Evolutionary conservation across 1,139 yeast genomes (phyloP), one percentile per base, ranked within the genome.

Genomic region (Taphrina pruni): DNA sequence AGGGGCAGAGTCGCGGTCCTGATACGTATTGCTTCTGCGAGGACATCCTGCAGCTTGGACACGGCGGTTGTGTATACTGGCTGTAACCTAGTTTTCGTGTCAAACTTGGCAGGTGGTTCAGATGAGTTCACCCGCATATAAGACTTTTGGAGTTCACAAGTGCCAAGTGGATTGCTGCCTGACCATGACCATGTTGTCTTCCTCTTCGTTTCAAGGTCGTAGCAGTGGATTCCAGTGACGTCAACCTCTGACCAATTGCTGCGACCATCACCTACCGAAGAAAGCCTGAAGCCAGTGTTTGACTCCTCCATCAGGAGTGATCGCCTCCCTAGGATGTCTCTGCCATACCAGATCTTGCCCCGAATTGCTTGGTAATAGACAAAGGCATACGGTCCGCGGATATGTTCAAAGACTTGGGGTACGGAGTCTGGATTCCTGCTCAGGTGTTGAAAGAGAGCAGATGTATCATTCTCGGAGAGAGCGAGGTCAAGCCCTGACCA

Each of bases 331-430:
- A 91, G 80, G 1, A 82, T 76, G 76, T 94, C 99, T 74, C 97
- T 84, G 0, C 96, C 97, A 79, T 91, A 95, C 80, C 86, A 89
- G 0, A 90, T 75, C 0, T 79, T 74, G 0, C 77, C 74, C 0
- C 72, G 21, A 14, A 74, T 32, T 72, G 86, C 89, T 50, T 83
- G 71, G 85, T 79, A 56, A 81, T 82, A 77, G 80, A 86, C 79
- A 71, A 81, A 80, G 0, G 99, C 95, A 81, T 87, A 94, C 76
- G 94, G 99, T 0, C 99, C 99, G 43, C 84, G 81, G 39, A 90
- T 73, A 1, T 68, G 69, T n/a, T 79, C 76, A 1, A 83, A 68
- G 69, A 83, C 73, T 50, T 76, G 67, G 71, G 77, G 43, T 73
- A 82, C 79, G 32, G 81, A 78, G 1, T 73, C 61, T 9, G 39